Base-by-base conservation (phyloP, 1,284 basidiomycete species). In the Boletus chippewaensis region DNA sequence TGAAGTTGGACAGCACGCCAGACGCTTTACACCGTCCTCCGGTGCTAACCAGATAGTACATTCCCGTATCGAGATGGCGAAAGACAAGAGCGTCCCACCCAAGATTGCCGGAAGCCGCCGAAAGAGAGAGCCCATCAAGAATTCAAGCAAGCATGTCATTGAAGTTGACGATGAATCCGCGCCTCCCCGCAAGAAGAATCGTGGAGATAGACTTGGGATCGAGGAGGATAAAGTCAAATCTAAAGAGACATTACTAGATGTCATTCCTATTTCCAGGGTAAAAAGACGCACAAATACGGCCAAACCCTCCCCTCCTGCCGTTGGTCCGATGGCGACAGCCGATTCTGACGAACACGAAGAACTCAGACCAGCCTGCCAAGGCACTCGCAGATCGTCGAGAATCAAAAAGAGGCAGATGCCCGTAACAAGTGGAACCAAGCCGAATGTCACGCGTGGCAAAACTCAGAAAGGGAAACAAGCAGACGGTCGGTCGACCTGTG, bases 61-160 rank as follows among this genome's bases (percentile, higher is more conserved):
- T 31, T 16, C 40, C 16, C 16, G 26, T 32, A 16, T 41, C 42
- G 49, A 50, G 18, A 49, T 18, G 22, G 32, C 35, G 41, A 51
- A 49, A 16, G 44, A 53, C 18, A 41, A 35, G 2, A 49, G 22
- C 39, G 15, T 39, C 5, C 52, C 49, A 5, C 35, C 41, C 2
- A 67, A 53, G 40, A 34, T 61, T 31, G 50, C 54, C 26, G 66
- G 67, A 32, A 62, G 13, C 22, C 66, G 66, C 40, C 57, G 67
- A 53, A 65, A 69, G 42, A 56, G 67, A 40, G 62, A 69, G 24
- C 18, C 16, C 9, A 36, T 16, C 16, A 51, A 50, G 29, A 36
- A 40, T 35, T 44, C 53, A 13, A 31, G 39, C 20, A 55, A 45
- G 11, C 18, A 40, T n/a, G 2, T 29, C 16, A 29, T 54, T 12